Percentiles rank a stretch among this genome's conserved stretches.
Evolutionary conservation across 83 land plant species (phyloP).

Genomic region (Larix sibirica): DNA sequence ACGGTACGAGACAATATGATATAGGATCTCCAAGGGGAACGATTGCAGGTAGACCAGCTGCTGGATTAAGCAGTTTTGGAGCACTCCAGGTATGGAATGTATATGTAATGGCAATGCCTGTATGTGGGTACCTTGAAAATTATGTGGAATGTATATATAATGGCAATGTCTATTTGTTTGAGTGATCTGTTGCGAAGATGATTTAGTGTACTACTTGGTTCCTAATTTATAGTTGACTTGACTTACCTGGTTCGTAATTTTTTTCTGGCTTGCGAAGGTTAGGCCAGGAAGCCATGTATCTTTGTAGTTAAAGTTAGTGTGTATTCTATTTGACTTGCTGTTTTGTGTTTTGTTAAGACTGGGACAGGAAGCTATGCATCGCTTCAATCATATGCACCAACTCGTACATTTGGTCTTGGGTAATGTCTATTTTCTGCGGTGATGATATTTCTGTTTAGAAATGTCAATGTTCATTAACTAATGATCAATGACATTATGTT

Average conservation of each 20-base stretch:
- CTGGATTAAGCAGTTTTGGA: conserved; percentile 35
- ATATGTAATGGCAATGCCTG: not conserved
- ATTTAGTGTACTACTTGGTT: too few species aligned
- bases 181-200: too few species aligned
- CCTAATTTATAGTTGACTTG: too few species aligned
- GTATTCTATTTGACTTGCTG: not conserved
- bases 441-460: not conserved
- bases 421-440: not conserved
- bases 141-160: too few species aligned
- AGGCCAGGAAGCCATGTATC: too few species aligned
- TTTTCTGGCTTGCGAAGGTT: too few species aligned
- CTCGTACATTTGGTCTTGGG: not conserved
- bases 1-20: conserved; percentile 37
- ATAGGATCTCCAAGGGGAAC: conserved; percentile 37
- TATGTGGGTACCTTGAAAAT: not conserved
- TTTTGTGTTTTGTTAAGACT: not conserved
- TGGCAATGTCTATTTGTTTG: too few species aligned
- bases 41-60: conserved; percentile 30
- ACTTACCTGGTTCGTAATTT: too few species aligned
- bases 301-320: not conserved
- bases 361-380: not conserved
- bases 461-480: not conserved
- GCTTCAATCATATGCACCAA: not conserved
- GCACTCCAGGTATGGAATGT: conserved; percentile 36
- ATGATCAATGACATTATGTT: not conserved